Percentiles rank a stretch among this genome's conserved stretches.
These are phyloP conservation scores for Cavenderia fasciculata DNA, from an alignment of 78 protist genomes.

Conservation along the genomic window DNA sequence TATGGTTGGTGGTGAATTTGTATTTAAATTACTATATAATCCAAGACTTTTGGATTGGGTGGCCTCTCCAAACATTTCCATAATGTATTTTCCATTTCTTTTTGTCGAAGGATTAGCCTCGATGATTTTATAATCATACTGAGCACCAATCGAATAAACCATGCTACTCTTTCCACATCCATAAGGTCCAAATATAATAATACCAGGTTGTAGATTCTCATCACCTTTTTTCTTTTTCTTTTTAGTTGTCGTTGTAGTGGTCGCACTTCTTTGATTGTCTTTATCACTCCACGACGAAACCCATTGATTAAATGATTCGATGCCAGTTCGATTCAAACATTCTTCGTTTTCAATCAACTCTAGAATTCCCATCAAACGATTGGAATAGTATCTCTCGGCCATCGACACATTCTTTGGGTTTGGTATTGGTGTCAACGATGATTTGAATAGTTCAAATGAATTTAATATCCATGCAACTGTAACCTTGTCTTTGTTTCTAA, in stretches of 20 bases:
- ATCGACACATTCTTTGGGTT: background rate
- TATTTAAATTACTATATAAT: background rate
- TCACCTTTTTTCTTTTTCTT: background rate
- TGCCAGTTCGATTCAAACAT: background rate
- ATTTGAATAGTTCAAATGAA: background rate
- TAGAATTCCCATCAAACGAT: background rate
- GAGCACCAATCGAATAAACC: background rate
- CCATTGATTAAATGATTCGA: conserved; percentile 29
- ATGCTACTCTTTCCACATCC: conserved; percentile 58
- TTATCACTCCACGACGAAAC: conserved; percentile 20
- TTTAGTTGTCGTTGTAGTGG: background rate
- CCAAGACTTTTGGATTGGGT: conserved; percentile 43
- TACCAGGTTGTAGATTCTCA: background rate
- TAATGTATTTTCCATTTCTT: conserved; percentile 34
- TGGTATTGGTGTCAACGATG: background rate
- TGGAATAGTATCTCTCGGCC: background rate
- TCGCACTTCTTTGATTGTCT: background rate
- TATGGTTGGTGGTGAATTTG: background rate
- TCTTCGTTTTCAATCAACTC: background rate
- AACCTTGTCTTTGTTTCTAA: background rate
- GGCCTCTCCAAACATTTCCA: conserved; percentile 52
- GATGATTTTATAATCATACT: conserved; percentile 1
- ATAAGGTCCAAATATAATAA: conserved; percentile 23
- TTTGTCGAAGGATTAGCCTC: conserved; percentile 37
- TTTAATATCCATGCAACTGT: background rate